These are phyloP conservation scores for Fraxinus velutina DNA, from an alignment of 305 asterid species.

Conservation along the genomic window DNA sequence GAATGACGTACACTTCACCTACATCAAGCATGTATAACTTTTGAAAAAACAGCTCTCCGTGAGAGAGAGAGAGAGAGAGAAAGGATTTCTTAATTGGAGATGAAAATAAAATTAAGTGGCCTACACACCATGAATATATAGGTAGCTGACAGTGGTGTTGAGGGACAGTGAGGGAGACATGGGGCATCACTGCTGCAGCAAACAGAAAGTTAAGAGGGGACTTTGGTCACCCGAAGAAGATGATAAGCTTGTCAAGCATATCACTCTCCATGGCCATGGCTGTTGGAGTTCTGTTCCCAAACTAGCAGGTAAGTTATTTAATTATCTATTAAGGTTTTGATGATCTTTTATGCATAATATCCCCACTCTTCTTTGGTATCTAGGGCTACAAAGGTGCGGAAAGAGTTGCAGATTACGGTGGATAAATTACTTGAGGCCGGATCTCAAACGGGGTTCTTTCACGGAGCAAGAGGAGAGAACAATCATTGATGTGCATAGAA, in stretches of 20 bases:
- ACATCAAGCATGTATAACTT: constrained; percentile 35
- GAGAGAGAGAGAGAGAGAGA: not conserved
- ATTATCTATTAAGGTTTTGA: not conserved
- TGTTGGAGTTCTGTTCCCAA: constrained; percentile 94
- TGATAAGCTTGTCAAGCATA: constrained; percentile 64
- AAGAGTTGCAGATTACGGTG: constrained; percentile 87
- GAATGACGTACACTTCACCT: constrained; percentile 67
- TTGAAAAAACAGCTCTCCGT: constrained; percentile 34
- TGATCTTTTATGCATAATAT: not conserved
- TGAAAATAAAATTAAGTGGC: constrained; percentile 3
- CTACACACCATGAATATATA: not conserved
- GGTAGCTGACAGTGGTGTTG: constrained; percentile 17
- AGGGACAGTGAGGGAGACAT: constrained; percentile 24
- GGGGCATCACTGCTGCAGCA: constrained; percentile 95
- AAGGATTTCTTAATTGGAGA: not conserved
- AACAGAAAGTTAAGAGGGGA: constrained; percentile 85
- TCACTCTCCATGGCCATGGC: constrained; percentile 71
- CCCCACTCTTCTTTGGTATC: not conserved
- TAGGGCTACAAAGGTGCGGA: constrained; percentile 84
- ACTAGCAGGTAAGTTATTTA: constrained; percentile 52
- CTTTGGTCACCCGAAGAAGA: constrained; percentile 98
- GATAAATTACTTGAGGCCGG: constrained; percentile 88
- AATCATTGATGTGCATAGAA: constrained; percentile 79
- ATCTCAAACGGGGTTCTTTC: constrained; percentile 78
- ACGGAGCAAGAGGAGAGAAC: constrained; percentile 75